phyloP scores from a whole-genome alignment of 2,329 filamentous ascomycete species.

The Amauroascus niger region DNA sequence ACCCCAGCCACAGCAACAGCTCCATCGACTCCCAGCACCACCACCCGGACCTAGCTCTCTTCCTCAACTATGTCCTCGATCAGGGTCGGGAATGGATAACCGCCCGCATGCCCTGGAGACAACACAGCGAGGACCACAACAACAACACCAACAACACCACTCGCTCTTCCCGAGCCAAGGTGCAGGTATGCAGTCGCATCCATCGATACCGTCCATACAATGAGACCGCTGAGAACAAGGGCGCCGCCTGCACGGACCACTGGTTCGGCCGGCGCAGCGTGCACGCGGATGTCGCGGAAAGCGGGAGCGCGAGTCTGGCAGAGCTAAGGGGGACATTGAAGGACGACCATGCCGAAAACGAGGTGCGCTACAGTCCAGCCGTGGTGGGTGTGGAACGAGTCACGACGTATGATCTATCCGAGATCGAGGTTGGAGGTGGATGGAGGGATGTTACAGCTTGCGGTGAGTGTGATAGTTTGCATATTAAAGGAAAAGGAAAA shows the following conservation, averaged over 20 bases:
- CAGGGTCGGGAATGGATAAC: background rate
- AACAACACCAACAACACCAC: too few relatives aligned
- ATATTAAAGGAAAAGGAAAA: too few relatives aligned
- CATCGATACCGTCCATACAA: background rate
- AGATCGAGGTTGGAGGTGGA: background rate
- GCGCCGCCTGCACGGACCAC: constrained; percentile 16
- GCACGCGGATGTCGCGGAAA: constrained; percentile 23
- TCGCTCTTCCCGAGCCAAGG: constrained; percentile 24
- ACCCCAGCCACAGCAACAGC: background rate
- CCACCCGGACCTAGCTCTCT: background rate
- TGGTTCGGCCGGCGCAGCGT: constrained; percentile 36
- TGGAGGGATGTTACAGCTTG: constrained; percentile 7
- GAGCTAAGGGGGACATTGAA: constrained; percentile 33
- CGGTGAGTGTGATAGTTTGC: constrained; percentile 1
- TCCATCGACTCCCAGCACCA: background rate
- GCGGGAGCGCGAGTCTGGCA: constrained; percentile 30
- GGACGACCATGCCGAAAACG: constrained; percentile 33
- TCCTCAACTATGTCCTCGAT: background rate
- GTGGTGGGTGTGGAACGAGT: constrained; percentile 16
- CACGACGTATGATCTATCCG: background rate
- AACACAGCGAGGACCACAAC: background rate
- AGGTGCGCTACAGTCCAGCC: constrained; percentile 35
- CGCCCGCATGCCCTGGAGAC: background rate
- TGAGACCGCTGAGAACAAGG: background rate
- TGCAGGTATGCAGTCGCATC: constrained; percentile 22